Evolutionary conservation across 192 early-diverging fungal species (phyloP), one percentile per base, ranked within the genome.

Genomic region (Gamsiella multidivaricata): DNA sequence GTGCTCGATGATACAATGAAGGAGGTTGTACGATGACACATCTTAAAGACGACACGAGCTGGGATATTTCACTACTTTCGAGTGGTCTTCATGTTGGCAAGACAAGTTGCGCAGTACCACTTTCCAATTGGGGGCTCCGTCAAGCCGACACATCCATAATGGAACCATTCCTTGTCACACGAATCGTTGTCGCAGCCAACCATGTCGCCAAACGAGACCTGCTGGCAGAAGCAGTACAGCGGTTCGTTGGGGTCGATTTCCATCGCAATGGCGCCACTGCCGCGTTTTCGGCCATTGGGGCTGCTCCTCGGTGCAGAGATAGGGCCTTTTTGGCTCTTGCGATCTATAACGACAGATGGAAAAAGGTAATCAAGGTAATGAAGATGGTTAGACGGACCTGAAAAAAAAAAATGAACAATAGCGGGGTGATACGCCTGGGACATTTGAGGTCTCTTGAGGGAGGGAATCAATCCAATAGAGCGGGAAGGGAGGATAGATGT

Each of bases 161-260:
- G 97, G 87, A 99, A 99, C 97, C 97, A 99, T 83, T 99, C 96
- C 70, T 94, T 91, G 52, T 92, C 91, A 81, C 97, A 99, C 88
- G 74, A 78, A 34, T 93, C 91, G 70, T 98, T 94, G 67, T 94
- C 93, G 65, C 93, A 94, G 14, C 92, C 97, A 55, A 99, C 95
- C 97, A 99, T 99, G 53, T 98, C 96, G 14, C 97, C 97, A 69
- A 86, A 99, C 5, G 94, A 96, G 15, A 98, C 94, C 78, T 96
- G 94, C 34, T 94, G 85, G 66, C 97, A 99, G 79, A 94, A 94
- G 69, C 97, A 99, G 80, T 99, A 99, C 26, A 91, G 84, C 0
- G 96, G 96, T 81, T 99, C 97, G 70, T 97, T 95, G 0, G 97
- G 96, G 84, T 99, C 96, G 50, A 97, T 94, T 1, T 94, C 87